A percentile compares a stretch with the other conserved stretches of the same genome.
Conservation (phyloP, 164 flowering plant species). For the Vitis amurensis region DNA sequence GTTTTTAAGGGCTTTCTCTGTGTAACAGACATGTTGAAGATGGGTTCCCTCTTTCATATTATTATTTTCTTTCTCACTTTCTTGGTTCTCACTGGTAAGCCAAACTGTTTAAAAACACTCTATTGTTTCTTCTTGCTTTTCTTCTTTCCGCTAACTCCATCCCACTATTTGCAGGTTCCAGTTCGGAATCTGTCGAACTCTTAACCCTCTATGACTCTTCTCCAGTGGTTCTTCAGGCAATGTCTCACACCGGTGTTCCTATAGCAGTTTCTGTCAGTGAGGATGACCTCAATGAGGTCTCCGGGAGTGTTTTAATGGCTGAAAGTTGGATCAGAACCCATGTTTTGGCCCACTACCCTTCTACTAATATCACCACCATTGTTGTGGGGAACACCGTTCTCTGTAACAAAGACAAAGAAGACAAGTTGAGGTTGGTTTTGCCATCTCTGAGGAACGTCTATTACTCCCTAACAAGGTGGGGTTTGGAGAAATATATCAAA, state of each 20-base stretch:
- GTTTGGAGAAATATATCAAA: conserved; percentile 63
- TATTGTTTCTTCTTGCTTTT: neutral
- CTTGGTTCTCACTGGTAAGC: conserved; percentile 29
- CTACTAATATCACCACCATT: conserved; percentile 58
- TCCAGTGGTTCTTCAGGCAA: conserved; percentile 14
- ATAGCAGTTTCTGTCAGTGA: conserved; percentile 45
- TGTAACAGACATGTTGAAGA: conserved; percentile 17
- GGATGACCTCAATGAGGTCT: conserved; percentile 45
- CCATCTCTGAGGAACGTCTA: conserved; percentile 60
- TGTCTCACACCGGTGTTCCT: conserved; percentile 26
- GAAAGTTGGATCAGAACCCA: conserved; percentile 69
- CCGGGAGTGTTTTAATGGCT: conserved; percentile 59
- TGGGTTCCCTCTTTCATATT: conserved; percentile 13
- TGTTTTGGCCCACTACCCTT: conserved; percentile 60
- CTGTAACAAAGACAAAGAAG: conserved; percentile 38
- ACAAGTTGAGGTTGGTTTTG: conserved; percentile 39
- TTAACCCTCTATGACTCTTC: conserved; percentile 35
- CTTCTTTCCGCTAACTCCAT: neutral
- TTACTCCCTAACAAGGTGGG: conserved; percentile 72
- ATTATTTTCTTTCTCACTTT: conserved; percentile 15
- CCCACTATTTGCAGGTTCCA: conserved; percentile 39
- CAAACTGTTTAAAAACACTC: neutral
- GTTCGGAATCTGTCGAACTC: conserved; percentile 42
- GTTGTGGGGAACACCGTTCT: conserved; percentile 51
- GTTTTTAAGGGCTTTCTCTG: neutral